A percentile compares a stretch with the other conserved stretches of the same genome.
Conservation (phyloP, 257 asterid species). For the Gardenia jasminoides region DNA sequence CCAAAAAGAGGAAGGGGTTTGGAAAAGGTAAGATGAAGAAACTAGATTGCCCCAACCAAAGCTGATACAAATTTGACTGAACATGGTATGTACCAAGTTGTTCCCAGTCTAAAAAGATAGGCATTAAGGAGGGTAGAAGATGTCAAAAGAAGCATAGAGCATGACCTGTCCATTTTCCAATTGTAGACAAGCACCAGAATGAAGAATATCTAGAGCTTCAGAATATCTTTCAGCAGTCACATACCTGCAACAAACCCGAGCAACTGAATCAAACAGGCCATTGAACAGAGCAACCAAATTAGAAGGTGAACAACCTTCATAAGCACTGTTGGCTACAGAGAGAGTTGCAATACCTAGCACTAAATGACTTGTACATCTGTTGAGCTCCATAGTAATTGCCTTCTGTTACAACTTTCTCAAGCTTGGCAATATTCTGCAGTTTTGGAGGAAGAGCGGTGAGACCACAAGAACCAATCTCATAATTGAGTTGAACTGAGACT, state of each 20-base stretch:
- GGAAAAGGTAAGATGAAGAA: background rate
- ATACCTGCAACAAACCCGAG: conserved; percentile 48
- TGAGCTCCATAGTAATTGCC: conserved; percentile 96
- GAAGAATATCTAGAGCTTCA: conserved; percentile 83
- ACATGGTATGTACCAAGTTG: too few species aligned
- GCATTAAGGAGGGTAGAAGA: too few species aligned
- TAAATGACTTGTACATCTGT: conserved; percentile 88
- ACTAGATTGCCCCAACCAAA: too few species aligned
- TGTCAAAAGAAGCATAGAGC: background rate
- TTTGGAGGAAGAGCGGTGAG: background rate
- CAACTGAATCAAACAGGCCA: conserved; percentile 3
- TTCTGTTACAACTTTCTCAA: conserved; percentile 67
- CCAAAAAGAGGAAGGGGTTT: background rate
- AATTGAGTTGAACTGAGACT: background rate
- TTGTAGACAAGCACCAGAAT: conserved; percentile 90
- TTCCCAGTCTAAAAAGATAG: background rate
- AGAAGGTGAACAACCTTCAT: background rate
- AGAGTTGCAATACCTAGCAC: conserved; percentile 61
- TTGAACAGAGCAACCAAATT: background rate
- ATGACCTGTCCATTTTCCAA: conserved; percentile 80
- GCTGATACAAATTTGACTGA: too few species aligned
- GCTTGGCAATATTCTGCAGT: conserved; percentile 72
- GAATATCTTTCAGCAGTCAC: conserved; percentile 53
- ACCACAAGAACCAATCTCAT: background rate
- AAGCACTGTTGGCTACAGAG: background rate